These are phyloP conservation scores for Abortiporus biennis DNA, from an alignment of 1,284 basidiomycete species.

Conservation along the genomic window DNA sequence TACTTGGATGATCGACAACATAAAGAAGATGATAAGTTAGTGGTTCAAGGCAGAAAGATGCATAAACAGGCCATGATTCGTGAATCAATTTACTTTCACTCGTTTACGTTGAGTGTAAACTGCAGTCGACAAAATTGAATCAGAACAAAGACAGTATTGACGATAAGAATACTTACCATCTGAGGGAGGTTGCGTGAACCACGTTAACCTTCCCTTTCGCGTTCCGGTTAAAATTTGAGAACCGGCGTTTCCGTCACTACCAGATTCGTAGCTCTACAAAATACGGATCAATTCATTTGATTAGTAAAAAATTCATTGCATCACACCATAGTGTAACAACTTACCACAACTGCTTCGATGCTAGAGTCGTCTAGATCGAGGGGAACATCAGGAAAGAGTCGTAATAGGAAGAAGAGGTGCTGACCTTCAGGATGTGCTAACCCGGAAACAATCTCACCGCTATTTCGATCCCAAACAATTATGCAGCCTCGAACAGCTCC, in stretches of 20 bases:
- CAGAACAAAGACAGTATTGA: neutral
- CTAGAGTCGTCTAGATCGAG: too few species aligned
- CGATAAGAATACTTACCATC: constrained; percentile 5
- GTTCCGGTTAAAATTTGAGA: constrained; percentile 49
- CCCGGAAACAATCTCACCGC: constrained; percentile 44
- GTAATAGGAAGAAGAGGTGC: too few species aligned
- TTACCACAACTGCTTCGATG: constrained; percentile 54
- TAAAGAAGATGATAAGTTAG: constrained; percentile 1
- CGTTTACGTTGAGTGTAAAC: neutral
- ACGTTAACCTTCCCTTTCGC: constrained; percentile 43
- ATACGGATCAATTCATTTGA: neutral
- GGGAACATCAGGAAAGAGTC: too few species aligned
- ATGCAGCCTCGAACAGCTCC: constrained; percentile 45
- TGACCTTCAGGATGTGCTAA: constrained; percentile 52
- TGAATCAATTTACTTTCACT: neutral
- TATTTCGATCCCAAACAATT: constrained; percentile 54
- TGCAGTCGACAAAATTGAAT: neutral
- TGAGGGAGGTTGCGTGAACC: constrained; percentile 45
- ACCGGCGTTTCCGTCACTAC: constrained; percentile 32
- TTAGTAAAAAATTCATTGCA: constrained; percentile 2
- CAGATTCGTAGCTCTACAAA: too few species aligned
- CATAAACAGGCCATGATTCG: too few species aligned
- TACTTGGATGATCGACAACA: too few species aligned
- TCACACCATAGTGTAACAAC: too few species aligned
- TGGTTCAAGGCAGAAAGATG: neutral